Evolutionary conservation across 345 rosid species (phyloP).

Genomic region (Syzygium jambos): DNA sequence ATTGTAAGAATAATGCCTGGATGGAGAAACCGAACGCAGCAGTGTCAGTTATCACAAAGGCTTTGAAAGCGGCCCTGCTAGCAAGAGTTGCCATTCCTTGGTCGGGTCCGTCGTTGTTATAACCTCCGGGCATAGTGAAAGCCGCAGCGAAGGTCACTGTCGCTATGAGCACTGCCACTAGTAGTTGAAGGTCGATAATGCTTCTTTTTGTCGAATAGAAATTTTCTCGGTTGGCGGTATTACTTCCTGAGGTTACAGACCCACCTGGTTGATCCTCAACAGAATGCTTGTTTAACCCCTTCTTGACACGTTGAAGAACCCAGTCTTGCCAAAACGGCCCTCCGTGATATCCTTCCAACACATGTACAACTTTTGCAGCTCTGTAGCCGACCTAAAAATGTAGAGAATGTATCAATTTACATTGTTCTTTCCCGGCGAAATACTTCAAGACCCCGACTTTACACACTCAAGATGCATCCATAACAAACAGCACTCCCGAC

Average conservation of each 20-base stretch:
- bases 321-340: fast-evolving
- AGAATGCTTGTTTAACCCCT: neutral
- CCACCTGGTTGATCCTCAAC: neutral
- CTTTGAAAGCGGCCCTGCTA: neutral
- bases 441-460: neutral
- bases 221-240: fast-evolving
- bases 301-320: fast-evolving
- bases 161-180: neutral
- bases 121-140: neutral
- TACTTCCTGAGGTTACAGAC: neutral
- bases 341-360: fast-evolving
- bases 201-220: fast-evolving
- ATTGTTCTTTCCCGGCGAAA: neutral
- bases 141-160: neutral
- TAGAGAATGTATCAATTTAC: neutral
- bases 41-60: neutral
- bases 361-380: fast-evolving
- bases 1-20: fast-evolving
- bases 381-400: neutral
- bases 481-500: neutral
- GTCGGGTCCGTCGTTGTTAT: fast-evolving
- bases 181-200: neutral
- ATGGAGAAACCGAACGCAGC: fast-evolving
- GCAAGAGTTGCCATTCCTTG: neutral
- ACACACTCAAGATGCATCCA: neutral